Evolutionary conservation across 176 grass and related monocot species (phyloP), one percentile per base, ranked within the genome.

Genomic region (Aegilops speltoides): DNA sequence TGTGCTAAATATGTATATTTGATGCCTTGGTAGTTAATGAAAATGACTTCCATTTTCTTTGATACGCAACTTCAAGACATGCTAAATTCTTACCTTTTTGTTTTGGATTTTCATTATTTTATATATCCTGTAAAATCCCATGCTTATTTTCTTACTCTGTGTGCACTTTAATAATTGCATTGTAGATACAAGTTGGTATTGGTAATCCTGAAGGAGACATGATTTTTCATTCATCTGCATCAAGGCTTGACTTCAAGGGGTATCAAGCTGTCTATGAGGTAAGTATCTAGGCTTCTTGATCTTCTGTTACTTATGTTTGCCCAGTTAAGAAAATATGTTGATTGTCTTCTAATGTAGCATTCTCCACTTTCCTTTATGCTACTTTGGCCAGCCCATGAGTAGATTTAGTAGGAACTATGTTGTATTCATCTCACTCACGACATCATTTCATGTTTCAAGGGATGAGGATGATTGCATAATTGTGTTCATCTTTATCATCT

Each of bases 171-270:
- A 37, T 48, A 24, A 48, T 86, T 88, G 9, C 33, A 78, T 63
- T 86, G 16, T 92, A 98, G 96, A 91, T 98, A 83, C 91, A 98
- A 95, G 91, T 92, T 84, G 93, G 94, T 78, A 94, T 95, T 87
- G 90, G 82, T 80, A 91, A 84, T 86, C 50, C 84, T 80, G 26
- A 91, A 86, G 86, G 89, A 85, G 85, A 85, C 32, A 84, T 94
- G 82, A 69, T 77, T 79, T 89, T 96, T 81, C 96, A 86, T 78
- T 92, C 93, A 7, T 46, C 75, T 45, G 91, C 90, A 84, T 98
- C 96, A 79, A 92, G 59, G 85, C 82, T 92, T 38, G 88, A 89
- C 77, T 98, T 94, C 87, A 86, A 89, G 73, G 96, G 96, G 86
- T 98, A 92, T 83, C 88, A 87, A 79, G 81, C 84, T 19, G 90